Base-by-base conservation (phyloP, 306 rosid genomes). In the Cucurbita moschata region DNA sequence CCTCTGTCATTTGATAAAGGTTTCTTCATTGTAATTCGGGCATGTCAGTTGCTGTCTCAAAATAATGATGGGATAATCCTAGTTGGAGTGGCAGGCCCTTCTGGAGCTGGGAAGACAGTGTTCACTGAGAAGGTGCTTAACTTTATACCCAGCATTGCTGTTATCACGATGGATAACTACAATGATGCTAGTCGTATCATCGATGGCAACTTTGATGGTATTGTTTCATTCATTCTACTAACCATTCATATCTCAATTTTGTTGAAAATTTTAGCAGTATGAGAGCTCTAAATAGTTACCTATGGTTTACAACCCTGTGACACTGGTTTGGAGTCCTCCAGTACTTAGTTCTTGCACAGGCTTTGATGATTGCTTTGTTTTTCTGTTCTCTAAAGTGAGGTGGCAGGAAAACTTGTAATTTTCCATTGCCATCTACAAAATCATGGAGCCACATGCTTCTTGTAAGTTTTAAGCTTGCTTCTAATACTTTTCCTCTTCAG, bases 81-180 rank as follows among this genome's bases (percentile, higher is more conserved):
- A 15, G 99, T 91, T 19, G 99, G 99, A 84, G 96, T 95, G 74
- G 99, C 99, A 23, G 99, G 97, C 65, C 97, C 99, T 57, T 95
- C 99, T 35, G 97, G 99, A 75, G 99, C 99, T 39, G 97, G 97
- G 81, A 95, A 95, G 83, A 91, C 96, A 77, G 96, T 91, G 71
- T 95, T 95, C 77, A 91, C 99, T 8, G 97, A 95, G 79, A 95
- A 95, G 82, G 86, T 95, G 69, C 87, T 85, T 75, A 89, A 71
- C 81, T 88, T 95, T 73, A 85, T 95, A 90, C 99, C 99, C 49
- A 95, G 99, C 86, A 76, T 95, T 64, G 96, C 96, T 69, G 96
- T 95, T 67, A 91, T 95, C 72, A 61, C 92, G 79, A 91, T 95
- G 96, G 99, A 95, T 86, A 88, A 91, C 82, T 95, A 95, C 83